These are phyloP conservation scores for Paramecium primaurelia DNA, from an alignment of 73 alveolate genomes.

Conservation along the genomic window DNA sequence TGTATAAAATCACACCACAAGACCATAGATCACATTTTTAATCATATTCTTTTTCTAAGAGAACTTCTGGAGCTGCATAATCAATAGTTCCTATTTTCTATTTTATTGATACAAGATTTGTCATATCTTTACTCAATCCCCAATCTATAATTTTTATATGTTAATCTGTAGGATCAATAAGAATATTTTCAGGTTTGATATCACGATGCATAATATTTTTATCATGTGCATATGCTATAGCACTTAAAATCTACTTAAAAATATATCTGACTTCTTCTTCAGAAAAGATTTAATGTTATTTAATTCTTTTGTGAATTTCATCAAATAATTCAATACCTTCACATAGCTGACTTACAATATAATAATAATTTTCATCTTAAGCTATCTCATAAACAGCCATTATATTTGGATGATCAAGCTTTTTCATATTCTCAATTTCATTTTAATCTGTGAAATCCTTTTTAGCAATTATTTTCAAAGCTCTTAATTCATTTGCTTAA, in stretches of 20 bases:
- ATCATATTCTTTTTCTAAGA: constrained; percentile 68
- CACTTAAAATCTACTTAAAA: constrained; percentile 24
- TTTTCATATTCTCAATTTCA: constrained; percentile 42
- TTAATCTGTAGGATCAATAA: constrained; percentile 26
- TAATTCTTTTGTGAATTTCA: constrained; percentile 40
- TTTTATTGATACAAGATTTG: neutral
- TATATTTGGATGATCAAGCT: constrained; percentile 58
- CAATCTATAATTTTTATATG: constrained; percentile 53
- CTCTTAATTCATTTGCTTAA: constrained; percentile 21
- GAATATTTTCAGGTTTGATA: constrained; percentile 52
- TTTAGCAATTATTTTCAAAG: neutral
- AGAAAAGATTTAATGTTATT: neutral
- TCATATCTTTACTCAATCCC: constrained; percentile 45
- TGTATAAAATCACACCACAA: constrained; percentile 81
- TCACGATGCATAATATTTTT: constrained; percentile 59
- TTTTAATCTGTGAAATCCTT: neutral
- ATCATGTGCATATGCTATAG: constrained; percentile 49
- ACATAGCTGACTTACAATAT: constrained; percentile 51
- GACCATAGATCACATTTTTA: constrained; percentile 85
- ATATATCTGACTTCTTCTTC: constrained; percentile 33
- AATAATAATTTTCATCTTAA: constrained; percentile 3
- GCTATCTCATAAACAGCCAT: constrained; percentile 47
- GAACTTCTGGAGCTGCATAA: constrained; percentile 90
- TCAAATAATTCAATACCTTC: constrained; percentile 56
- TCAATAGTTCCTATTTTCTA: constrained; percentile 75